Evolutionary conservation across 768 basidiomycete genomes (phyloP).

Genomic region (Rickenella mellea): DNA sequence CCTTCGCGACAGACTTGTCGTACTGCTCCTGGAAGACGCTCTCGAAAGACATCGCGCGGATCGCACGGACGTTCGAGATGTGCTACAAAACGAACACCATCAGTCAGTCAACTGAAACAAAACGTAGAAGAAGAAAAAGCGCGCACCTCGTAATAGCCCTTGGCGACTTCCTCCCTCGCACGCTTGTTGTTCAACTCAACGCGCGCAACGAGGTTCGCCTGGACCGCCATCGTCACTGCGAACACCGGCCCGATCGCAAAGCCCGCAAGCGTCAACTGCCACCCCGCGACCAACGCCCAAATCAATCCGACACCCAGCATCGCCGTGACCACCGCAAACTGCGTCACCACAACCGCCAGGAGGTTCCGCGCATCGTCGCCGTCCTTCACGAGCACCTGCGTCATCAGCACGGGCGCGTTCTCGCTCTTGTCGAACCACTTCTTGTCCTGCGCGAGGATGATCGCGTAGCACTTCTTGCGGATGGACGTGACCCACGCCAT

Average conservation of each 20-base stretch:
- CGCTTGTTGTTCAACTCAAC: constrained; percentile 77
- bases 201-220: constrained; percentile 59
- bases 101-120: constrained; percentile 2
- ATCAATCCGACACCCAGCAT: constrained; percentile 81
- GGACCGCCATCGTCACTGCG: constrained; percentile 60
- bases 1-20: constrained; percentile 46
- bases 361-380: constrained; percentile 80
- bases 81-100: constrained; percentile 31
- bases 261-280: constrained; percentile 90
- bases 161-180: constrained; percentile 77
- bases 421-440: constrained; percentile 71
- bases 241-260: constrained; percentile 84
- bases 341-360: constrained; percentile 62
- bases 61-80: constrained; percentile 76
- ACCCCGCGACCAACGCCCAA: constrained; percentile 84
- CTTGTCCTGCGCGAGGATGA: constrained; percentile 73
- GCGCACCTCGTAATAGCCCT: constrained; percentile 76
- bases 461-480: constrained; percentile 44
- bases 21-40: constrained; percentile 61
- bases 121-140: constrained; percentile 5
- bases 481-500: constrained; percentile 68
- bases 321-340: constrained; percentile 59
- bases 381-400: constrained; percentile 78
- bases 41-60: constrained; percentile 83
- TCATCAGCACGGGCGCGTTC: constrained; percentile 50